Evolutionary conservation across 2,329 filamentous ascomycete species (phyloP), one percentile per base, ranked within the genome.

Genomic region (Ophiosphaerella korrae): DNA sequence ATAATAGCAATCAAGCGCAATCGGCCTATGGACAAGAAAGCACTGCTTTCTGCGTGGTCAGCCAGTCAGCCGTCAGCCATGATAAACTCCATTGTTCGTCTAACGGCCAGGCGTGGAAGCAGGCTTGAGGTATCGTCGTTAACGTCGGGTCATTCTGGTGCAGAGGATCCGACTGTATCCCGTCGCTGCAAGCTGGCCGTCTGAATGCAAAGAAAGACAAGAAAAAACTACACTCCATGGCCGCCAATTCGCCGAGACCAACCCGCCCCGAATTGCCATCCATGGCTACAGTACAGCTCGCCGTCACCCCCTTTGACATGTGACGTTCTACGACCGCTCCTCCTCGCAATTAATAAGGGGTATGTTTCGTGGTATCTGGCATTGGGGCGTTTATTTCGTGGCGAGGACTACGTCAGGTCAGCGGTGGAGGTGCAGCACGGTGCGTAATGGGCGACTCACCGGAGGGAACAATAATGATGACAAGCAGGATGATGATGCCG

Each of bases 391-490:
- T 63, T 67, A 57, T 39, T 64, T 61, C 45, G 60, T 65, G 39
- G 60, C 63, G 59, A 69, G 58, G 53, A 71, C 69, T 70, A 44
- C 7, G 18, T 7, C 2, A 12, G 32, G 51, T 67, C 55, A 66
- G 61, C 24, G 16, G 23, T n/a, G 5, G 7, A 23, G 7, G 13
- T n/a, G 13, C 24, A 5, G 3, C 11, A 9, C 14, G 26, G 6
- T 11, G n/a, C 12, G 11, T n/a, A 18, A 13, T 31, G 21, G 29
- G 31, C 49, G 29, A 77, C 86, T 72, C 85, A 96, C 93, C 91
- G 64, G 88, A 83, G 62, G 94, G 94, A 65, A 97, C 87, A 71
- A 99, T 94, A 74, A 99, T 97, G 75, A 99, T 85, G 65, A 96
- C 80, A 63, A 99, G 84, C 66, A 99, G 82, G 64, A 97, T 84